phyloP scores from a whole-genome alignment of 345 rosid species.

The Sisymbrium altissimum region DNA sequence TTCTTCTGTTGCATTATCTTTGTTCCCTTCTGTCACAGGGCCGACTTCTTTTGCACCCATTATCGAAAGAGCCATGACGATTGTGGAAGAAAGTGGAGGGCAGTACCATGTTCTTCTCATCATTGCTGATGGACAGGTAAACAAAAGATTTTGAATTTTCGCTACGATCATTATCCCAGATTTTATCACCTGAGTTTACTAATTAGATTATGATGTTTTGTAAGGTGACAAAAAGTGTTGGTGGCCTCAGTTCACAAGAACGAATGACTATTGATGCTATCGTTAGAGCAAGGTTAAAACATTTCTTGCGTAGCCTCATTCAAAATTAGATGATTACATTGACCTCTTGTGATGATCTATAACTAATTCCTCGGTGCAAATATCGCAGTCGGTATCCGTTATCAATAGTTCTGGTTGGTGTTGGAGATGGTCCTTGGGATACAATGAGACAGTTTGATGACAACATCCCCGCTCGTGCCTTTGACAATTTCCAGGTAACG shows the following conservation, averaged over 20 bases:
- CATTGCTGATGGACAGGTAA: constrained; percentile 89
- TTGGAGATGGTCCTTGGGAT: constrained; percentile 94
- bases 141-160: not conserved
- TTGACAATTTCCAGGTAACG: constrained; percentile 58
- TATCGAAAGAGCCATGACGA: constrained; percentile 71
- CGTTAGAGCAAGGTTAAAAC: constrained; percentile 63
- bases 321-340: not conserved
- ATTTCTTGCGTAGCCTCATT: not conserved
- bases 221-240: constrained; percentile 74
- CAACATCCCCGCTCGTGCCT: constrained; percentile 75
- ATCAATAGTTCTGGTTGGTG: constrained; percentile 79
- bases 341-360: not conserved
- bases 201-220: not conserved
- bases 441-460: constrained; percentile 87
- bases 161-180: not conserved
- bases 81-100: constrained; percentile 79
- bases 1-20: constrained; percentile 18
- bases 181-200: not conserved
- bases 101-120: constrained; percentile 85
- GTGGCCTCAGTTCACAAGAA: constrained; percentile 72
- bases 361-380: not conserved
- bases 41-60: constrained; percentile 90
- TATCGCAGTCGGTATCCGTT: constrained; percentile 60
- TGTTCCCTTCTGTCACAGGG: constrained; percentile 34
- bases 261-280: constrained; percentile 70